Evolutionary conservation across 1,284 basidiomycete genomes (phyloP).

Genomic region (Heterobasidion irregulare): DNA sequence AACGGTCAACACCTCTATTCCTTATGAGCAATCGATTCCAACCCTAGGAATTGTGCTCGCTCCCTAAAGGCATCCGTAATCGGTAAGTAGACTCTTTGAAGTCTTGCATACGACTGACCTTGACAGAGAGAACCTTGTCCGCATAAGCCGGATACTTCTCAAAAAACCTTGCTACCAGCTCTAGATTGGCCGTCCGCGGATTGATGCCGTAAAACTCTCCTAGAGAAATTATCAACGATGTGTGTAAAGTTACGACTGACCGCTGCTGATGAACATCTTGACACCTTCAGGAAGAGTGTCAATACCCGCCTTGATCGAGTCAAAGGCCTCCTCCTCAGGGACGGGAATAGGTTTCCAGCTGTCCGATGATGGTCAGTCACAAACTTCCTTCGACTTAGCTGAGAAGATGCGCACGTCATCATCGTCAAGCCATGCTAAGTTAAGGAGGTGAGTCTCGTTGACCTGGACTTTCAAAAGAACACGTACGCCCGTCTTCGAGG

Average conservation of each 20-base stretch:
- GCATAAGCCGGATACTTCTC: conserved; percentile 44
- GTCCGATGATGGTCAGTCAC: neutral
- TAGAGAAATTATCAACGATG: conserved; percentile 3
- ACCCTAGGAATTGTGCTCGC: conserved; percentile 3
- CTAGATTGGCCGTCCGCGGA: conserved; percentile 28
- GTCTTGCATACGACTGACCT: conserved; percentile 15
- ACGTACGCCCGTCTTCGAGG: neutral
- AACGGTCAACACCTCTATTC: neutral
- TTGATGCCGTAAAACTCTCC: conserved; percentile 36
- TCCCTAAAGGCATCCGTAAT: neutral
- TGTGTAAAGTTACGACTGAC: conserved; percentile 17
- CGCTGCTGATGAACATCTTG: conserved; percentile 42
- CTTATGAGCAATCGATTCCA: conserved; percentile 5
- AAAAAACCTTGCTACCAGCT: conserved; percentile 35
- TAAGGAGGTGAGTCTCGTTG: neutral
- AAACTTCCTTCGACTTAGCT: neutral
- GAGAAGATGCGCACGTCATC: conserved; percentile 33
- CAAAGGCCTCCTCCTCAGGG: conserved; percentile 49
- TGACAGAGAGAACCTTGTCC: conserved; percentile 39
- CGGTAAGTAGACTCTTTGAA: neutral
- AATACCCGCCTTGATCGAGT: conserved; percentile 54
- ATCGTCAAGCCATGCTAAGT: conserved; percentile 41
- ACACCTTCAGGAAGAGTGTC: conserved; percentile 37
- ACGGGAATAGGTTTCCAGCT: conserved; percentile 30
- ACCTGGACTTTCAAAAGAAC: neutral